A percentile compares a stretch with the other conserved stretches of the same genome.
phyloP scores from a whole-genome alignment of 2,329 filamentous ascomycete genomes.

The Phaeosphaeria sp. region DNA sequence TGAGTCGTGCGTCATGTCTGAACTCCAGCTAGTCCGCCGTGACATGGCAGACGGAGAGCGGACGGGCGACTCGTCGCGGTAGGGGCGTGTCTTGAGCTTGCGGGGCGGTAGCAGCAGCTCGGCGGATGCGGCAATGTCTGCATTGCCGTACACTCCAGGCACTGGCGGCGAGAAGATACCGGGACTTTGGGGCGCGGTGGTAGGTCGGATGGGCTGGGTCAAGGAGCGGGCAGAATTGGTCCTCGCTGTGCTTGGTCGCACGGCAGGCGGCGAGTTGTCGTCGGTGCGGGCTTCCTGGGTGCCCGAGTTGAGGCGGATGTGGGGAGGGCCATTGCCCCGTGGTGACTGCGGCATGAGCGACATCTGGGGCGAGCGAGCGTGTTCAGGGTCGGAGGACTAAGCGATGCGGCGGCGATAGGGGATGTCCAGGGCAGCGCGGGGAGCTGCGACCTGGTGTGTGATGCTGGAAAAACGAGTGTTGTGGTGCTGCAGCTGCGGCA shows the following conservation, averaged over 20 bases:
- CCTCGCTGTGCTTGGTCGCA: constrained; percentile 48
- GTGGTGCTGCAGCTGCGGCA: constrained; percentile 35
- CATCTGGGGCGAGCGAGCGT: constrained; percentile 31
- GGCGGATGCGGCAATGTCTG: constrained; percentile 51
- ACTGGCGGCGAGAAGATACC: constrained; percentile 37
- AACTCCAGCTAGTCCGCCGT: constrained; percentile 70
- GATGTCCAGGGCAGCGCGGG: constrained; percentile 18
- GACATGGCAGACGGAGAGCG: constrained; percentile 62
- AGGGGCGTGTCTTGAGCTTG: constrained; percentile 57
- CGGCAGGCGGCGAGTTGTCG: constrained; percentile 35
- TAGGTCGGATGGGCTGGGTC: constrained; percentile 48
- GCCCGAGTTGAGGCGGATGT: constrained; percentile 70
- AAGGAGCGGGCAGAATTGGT: constrained; percentile 55
- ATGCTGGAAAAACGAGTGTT: constrained; percentile 34
- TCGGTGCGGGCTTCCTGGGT: constrained; percentile 58
- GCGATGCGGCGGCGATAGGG: constrained; percentile 21
- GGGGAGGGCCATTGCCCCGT: constrained; percentile 55
- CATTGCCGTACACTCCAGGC: constrained; percentile 40
- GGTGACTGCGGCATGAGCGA: constrained; percentile 38
- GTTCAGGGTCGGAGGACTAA: constrained; percentile 31
- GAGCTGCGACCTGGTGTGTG: constrained; percentile 12
- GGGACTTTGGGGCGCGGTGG: constrained; percentile 39
- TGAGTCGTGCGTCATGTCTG: constrained; percentile 64
- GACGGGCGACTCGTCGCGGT: constrained; percentile 59
- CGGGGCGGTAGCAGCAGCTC: constrained; percentile 60